These are phyloP conservation scores for Peronospora farinosa DNA, from an alignment of 352 stramenopile genomes.

Conservation along the genomic window DNA sequence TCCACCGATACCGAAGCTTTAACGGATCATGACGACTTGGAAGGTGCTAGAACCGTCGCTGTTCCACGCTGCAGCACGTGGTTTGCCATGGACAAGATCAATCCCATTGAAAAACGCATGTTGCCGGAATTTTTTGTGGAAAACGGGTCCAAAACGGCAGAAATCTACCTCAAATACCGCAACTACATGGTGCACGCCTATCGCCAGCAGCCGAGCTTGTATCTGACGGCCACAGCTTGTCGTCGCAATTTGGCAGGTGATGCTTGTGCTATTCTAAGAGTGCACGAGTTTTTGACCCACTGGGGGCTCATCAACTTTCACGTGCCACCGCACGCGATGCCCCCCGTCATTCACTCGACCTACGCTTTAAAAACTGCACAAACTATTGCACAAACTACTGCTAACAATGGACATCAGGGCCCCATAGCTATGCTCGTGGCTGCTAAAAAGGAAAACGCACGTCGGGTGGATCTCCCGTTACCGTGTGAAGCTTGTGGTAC, in stretches of 20 bases:
- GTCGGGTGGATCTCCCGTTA: conserved; percentile 10
- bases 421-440: conserved; percentile 34
- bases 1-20: conserved; percentile 6
- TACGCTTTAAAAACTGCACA: conserved; percentile 34
- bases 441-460: conserved; percentile 23
- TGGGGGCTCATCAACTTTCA: conserved; percentile 86
- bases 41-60: conserved; percentile 31
- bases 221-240: conserved; percentile 77
- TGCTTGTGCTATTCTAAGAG: conserved; percentile 73
- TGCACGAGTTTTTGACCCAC: conserved; percentile 82
- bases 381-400: conserved; percentile 1
- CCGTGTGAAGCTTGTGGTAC: conserved; percentile 50
- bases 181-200: conserved; percentile 85
- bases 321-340: conserved; percentile 67
- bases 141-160: conserved; percentile 28
- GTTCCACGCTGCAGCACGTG: conserved; percentile 69
- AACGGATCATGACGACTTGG: conserved; percentile 23
- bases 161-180: conserved; percentile 81
- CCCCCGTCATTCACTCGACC: conserved; percentile 45
- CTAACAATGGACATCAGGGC: neutral
- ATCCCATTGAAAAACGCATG: conserved; percentile 76
- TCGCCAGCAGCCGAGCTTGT: conserved; percentile 70
- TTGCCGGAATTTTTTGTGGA: conserved; percentile 72
- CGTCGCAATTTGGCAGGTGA: conserved; percentile 75
- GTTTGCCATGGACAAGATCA: conserved; percentile 76